Base-by-base conservation (phyloP, 2,329 filamentous ascomycete species). In the Neonectria sp. region DNA sequence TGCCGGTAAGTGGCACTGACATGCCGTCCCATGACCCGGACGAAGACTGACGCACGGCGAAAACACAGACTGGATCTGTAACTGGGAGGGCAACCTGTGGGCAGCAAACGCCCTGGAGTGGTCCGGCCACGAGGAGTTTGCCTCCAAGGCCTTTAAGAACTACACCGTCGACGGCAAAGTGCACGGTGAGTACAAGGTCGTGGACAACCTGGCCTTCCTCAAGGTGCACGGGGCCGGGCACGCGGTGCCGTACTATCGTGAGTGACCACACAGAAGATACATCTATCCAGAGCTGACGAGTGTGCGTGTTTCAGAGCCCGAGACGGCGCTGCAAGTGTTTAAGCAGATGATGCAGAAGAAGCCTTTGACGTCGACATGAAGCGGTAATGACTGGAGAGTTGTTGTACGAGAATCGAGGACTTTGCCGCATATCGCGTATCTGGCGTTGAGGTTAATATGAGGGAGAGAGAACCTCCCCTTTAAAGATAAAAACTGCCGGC, bases 151-250 rank as follows among this genome's bases (percentile, higher is more conserved):
- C 6, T 74, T 25, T 71, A 85, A 13, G 64, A 75, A 67, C 71
- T 90, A 89, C 70, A 87, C 80, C 0, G 83, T 89, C 3, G 77
- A 81, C 48, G 87, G 87, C 1, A 79, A 76, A 24, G 75, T 82
- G 40, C 81, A 78, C 29, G 88, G 87, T 3, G 80, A 81, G 35
- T 88, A 84, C 76, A 89, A 90, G 80, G 82, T 73, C 0, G 65
- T 75, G 4, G 68, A 72, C 3, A 93, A 93, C 70, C 84, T 90
- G 65, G 87, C 85, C 3, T 91, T 89, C 76, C 83, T 86, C 24
- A 82, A 88, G 0, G 85, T 90, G 17, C 90, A 87, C 73, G 85
- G 89, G 71, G 84, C 88, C 2, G 88, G 89, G 0, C 88, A 90
- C 70, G 84, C 88, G 68, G 83, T 88, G 4, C 85, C 87, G 0